Base-by-base conservation (phyloP, 2,329 filamentous ascomycete genomes). In the Apiospora kogelbergensis region DNA sequence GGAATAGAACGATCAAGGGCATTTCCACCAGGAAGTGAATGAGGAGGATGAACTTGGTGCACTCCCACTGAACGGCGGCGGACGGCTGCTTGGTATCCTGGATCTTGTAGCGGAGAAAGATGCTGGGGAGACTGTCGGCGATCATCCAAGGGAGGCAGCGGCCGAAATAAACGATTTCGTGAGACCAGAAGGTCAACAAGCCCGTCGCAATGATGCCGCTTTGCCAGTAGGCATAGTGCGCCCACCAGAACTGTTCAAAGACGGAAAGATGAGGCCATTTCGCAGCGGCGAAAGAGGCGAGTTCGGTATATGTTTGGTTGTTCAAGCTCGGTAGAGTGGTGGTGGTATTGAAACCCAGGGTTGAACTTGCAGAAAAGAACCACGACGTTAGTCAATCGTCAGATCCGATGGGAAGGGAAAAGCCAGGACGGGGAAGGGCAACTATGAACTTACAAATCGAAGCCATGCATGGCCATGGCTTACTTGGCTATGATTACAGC, bases 1-100 rank as follows among this genome's bases (percentile, higher is more conserved):
- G 96, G 88, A 99, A 99, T 76, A 98, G 89, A 95, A 95, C 98
- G 81, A 98, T 98, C 82, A 98, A 96, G 71, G 96, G 96, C 45
- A 99, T 89, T 83, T 99, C 96, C 81, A 98, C 96, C 74, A 96
- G 98, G 83, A 98, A 97, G 82, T 99, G 96, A 80, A 91, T 95
- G 76, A 98, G 85, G 73, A 99, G 91, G 72, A 99, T 96, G 74
- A 98, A 90, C 80, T 90, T 90, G 70, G 95, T 95, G 84, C 96
- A 99, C 78, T 95, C 89, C 90, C 93, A 97, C 83, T 99, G 96
- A 81, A 99, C 20, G 13, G 24, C 22, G 22, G 41, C 10, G 6
- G 45, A 24, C n/a, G 45, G 45, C 45, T 48, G 45, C 26, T 40
- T 26, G 81, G 94, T 92, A 76, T 89, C 89, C 81, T 99, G 96